Evolutionary conservation across 371 early-diverging fungal species (phyloP).

Genomic region (Blakeslea trispora): DNA sequence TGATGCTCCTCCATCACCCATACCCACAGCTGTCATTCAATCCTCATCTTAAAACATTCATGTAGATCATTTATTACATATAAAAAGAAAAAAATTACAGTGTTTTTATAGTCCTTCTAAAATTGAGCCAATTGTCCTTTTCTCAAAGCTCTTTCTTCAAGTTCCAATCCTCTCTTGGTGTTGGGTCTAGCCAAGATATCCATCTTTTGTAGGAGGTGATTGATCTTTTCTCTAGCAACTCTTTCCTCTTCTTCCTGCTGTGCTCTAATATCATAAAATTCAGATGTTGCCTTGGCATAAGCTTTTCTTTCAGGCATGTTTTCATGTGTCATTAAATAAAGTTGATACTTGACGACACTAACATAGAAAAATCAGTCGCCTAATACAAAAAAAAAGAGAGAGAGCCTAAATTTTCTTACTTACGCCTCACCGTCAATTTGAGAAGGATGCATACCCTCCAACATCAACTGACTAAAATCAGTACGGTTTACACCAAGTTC

Average conservation of each 20-base stretch:
- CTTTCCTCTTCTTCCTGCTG: constrained; percentile 73
- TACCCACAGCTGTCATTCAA: neutral
- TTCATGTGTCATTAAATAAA: constrained; percentile 67
- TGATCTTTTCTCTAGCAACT: constrained; percentile 60
- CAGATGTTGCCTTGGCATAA: constrained; percentile 68
- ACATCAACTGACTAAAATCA: constrained; percentile 46
- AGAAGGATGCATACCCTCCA: constrained; percentile 52
- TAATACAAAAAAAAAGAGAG: too few species aligned
- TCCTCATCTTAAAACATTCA: constrained; percentile 7
- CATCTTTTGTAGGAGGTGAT: constrained; percentile 21
- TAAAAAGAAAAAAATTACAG: neutral
- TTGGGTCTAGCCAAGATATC: neutral
- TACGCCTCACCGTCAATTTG: constrained; percentile 72
- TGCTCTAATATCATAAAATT: constrained; percentile 73
- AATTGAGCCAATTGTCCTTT: constrained; percentile 28
- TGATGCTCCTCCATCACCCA: constrained; percentile 12
- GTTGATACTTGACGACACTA: constrained; percentile 78
- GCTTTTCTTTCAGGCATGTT: constrained; percentile 72
- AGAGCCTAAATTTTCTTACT: too few species aligned
- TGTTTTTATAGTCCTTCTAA: constrained; percentile 8
- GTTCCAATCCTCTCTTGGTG: constrained; percentile 28
- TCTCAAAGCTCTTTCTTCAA: constrained; percentile 43
- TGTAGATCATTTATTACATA: too few species aligned
- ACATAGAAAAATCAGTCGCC: constrained; percentile 5
- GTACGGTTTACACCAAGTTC: constrained; percentile 48